Evolutionary conservation across 805 yeast species (phyloP), one percentile per base, ranked within the genome.

Genomic region (Candida easanensis): DNA sequence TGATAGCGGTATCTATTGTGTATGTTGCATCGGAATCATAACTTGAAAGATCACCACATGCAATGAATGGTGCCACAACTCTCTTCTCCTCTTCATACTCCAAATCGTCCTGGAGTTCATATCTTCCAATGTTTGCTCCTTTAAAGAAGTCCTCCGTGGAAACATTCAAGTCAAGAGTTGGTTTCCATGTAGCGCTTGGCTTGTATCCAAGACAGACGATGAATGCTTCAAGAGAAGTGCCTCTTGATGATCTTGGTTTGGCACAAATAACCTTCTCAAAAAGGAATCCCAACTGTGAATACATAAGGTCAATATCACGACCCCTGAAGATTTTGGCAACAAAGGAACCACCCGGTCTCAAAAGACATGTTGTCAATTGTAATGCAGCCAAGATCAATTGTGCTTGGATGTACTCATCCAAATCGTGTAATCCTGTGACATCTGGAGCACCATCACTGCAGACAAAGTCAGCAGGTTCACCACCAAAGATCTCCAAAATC

Each of bases 361-460:
- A 72, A 16, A 93, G 73, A 60, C 96, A 88, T 2, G 97, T 86
- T 2, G 98, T 90, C 43, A 93, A 70, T 57, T 89, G 96, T 43
- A 93, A 68, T 1, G 99, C 99, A 31, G 97, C 84, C 54, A 90
- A 70, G 40, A 93, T 86, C 44, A 93, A 70, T 61, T 93, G 98
- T 2, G 96, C 97, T 68, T 93, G 99, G 45, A 93, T 86, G 61
- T 91, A 93, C 64, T 93, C 99, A 63, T 93, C 99, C 46, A 93
- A 70, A 64, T 93, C 99, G 61, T 93, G 99, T 39, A 93, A 66
- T 1, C 99, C 99, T 0, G 99, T 93, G 18, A 93, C 99, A 66
- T 93, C 99, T 2, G 99, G 99, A 0, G 99, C 99, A 44, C 99
- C 99, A 63, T 93, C 98, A 56, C 95, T 84, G 57, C 96, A 88